Conservation (phyloP, 202 grass and related monocot species). For the Panicum hallii region DNA sequence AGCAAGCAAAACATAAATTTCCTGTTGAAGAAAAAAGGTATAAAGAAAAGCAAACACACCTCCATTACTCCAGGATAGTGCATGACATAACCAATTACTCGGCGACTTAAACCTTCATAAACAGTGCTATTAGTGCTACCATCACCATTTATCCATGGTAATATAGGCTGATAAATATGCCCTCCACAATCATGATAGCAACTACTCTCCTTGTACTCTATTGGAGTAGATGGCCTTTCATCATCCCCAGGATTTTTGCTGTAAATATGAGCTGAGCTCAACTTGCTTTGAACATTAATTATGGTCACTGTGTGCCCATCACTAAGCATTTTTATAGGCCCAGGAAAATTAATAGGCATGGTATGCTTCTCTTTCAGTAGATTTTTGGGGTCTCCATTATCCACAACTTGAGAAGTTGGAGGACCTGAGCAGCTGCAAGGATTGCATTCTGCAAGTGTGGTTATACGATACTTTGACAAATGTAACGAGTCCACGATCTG, state of each 20-base stretch:
- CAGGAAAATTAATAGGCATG: conserved; percentile 45
- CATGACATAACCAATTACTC: conserved; percentile 85
- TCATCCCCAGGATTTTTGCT: conserved; percentile 40
- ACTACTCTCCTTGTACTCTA: conserved; percentile 43
- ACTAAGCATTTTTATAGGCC: conserved; percentile 61
- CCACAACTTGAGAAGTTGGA: conserved; percentile 48
- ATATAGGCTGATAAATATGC: conserved; percentile 70
- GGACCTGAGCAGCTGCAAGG: conserved; percentile 43
- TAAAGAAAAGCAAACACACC: conserved; percentile 57
- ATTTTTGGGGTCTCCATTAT: conserved; percentile 46
- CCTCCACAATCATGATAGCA: conserved; percentile 38
- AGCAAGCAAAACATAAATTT: conserved; percentile 13
- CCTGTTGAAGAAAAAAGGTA: conserved; percentile 4
- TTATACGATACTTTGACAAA: conserved; percentile 88
- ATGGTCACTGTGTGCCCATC: conserved; percentile 87
- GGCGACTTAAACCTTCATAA: conserved; percentile 78
- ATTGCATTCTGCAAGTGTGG: conserved; percentile 43
- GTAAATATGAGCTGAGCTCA: conserved; percentile 31
- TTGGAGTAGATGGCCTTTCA: conserved; percentile 23
- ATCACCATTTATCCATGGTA: conserved; percentile 98
- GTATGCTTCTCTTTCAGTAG: conserved; percentile 43
- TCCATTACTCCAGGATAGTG: conserved; percentile 84
- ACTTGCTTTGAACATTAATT: conserved; percentile 59
- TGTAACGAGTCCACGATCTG: conserved; percentile 76
- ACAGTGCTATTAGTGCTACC: conserved; percentile 76